Evolutionary conservation across 805 yeast species (phyloP).

Genomic region (Starmerella tilneyi): DNA sequence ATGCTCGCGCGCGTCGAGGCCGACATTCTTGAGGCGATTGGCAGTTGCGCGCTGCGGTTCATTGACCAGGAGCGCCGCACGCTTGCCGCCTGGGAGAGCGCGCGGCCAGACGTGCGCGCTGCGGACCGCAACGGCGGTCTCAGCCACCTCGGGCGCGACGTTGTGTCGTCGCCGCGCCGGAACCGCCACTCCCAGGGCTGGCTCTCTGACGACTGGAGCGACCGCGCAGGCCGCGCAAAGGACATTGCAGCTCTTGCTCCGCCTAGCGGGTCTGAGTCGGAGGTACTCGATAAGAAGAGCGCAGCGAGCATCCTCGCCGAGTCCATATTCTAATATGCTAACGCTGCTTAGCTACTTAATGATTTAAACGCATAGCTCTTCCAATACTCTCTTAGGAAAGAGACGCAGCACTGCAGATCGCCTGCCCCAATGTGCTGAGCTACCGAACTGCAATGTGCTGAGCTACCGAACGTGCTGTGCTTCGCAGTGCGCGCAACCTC

Average conservation of each 20-base stretch:
- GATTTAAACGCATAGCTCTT: too few species aligned
- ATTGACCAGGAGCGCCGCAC: slow-evolving; percentile 82
- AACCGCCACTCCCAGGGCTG: slow-evolving; percentile 39
- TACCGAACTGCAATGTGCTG: too few species aligned
- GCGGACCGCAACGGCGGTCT: slow-evolving; percentile 74
- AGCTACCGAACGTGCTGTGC: too few species aligned
- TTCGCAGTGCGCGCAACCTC: too few species aligned
- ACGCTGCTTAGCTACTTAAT: neutral
- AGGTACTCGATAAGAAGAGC: slow-evolving; percentile 60
- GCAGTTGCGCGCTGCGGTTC: slow-evolving; percentile 52
- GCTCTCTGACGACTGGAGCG: slow-evolving; percentile 52
- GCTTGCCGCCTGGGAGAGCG: slow-evolving; percentile 56
- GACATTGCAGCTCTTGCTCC: slow-evolving; percentile 14
- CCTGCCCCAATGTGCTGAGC: too few species aligned
- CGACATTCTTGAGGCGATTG: slow-evolving; percentile 45
- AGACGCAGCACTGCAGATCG: too few species aligned
- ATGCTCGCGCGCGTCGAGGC: slow-evolving; percentile 50
- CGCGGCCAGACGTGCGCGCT: slow-evolving; percentile 56
- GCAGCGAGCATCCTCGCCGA: slow-evolving; percentile 77
- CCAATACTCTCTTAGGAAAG: too few species aligned
- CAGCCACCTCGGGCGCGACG: slow-evolving; percentile 69
- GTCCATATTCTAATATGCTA: slow-evolving; percentile 21
- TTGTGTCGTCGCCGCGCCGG: slow-evolving; percentile 35
- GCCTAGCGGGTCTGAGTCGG: slow-evolving; percentile 21
- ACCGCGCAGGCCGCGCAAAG: slow-evolving; percentile 37